Evolutionary conservation across 2,329 filamentous ascomycete species (phyloP), one percentile per base, ranked within the genome.

Genomic region (Myriangium duriaei): DNA sequence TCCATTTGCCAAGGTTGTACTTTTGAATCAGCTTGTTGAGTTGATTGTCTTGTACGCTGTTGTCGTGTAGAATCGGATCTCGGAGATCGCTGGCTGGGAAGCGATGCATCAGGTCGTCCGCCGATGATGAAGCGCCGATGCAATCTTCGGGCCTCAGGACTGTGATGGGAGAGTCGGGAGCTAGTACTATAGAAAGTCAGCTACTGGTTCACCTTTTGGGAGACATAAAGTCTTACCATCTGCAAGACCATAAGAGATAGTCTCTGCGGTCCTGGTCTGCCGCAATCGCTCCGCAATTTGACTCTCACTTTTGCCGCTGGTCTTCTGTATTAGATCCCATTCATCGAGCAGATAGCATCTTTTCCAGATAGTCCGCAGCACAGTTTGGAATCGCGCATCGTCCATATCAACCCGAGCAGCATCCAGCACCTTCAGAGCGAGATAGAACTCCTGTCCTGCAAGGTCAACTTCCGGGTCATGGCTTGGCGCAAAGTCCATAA

Each of bases 341-440:
- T 95, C 75, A 55, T 95, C 87, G 34, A 78, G 75, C 47, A 88
- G 71, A 51, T 81, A 81, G 44, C 85, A 79, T 38, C 91, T 76
- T 53, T 91, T 80, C 91, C 91, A 98, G 45, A 96, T 82, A n/a
- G 76, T 58, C 43, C 64, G 67, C 35, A 73, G 61, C 24, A 70
- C 54, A 19, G 67, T 61, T 16, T 78, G 69, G 45, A 70, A 68
- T 32, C 72, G 67, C n/a, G 72, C 69, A 12, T 50, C 41, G 65
- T 76, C 46, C 16, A 58, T 34, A 63, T 65, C 49, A 63, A 74
- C 52, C 63, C 69, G 57, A 64, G 68, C 51, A 62, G 72, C 38
- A 42, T 63, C 52, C 4, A 76, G 57, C 11, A 64, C 67, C 51
- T 70, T 64, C 12, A 93, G 67, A 14, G 86, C 86, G 43, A 81